These are phyloP conservation scores for Orbilia oligospora DNA, from an alignment of 2,329 filamentous ascomycete genomes.

Conservation along the genomic window DNA sequence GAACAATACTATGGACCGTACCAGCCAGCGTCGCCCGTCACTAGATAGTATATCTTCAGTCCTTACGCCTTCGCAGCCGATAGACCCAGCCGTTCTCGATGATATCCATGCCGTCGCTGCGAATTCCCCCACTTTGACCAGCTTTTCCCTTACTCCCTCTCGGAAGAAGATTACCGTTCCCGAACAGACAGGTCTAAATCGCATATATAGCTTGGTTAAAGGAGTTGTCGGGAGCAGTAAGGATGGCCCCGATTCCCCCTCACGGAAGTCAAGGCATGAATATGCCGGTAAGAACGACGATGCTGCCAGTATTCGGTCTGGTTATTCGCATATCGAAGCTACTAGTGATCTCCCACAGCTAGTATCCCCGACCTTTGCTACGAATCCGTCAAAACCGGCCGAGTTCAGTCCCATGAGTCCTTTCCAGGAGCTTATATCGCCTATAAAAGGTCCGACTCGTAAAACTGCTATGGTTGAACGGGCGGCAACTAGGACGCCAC, in stretches of 20 bases:
- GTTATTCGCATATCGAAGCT: constrained; percentile 57
- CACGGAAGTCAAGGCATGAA: constrained; percentile 41
- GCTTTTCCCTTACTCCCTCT: constrained; percentile 53
- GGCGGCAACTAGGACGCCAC: constrained; percentile 39
- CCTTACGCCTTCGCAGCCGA: constrained; percentile 42
- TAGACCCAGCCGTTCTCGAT: constrained; percentile 57
- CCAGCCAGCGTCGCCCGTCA: constrained; percentile 48
- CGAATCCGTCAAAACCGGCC: constrained; percentile 16
- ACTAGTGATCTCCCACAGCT: constrained; percentile 42
- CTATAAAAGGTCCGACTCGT: constrained; percentile 54
- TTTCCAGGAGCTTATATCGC: constrained; percentile 56
- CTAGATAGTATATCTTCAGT: constrained; percentile 55
- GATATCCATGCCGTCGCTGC: constrained; percentile 56
- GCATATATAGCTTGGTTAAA: constrained; percentile 57
- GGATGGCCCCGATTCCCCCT: constrained; percentile 38
- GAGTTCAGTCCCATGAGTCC: constrained; percentile 53
- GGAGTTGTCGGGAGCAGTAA: constrained; percentile 52
- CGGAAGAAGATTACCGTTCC: constrained; percentile 44
- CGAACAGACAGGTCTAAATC: constrained; percentile 55
- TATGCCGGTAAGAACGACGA: constrained; percentile 49
- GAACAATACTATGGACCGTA: constrained; percentile 48
- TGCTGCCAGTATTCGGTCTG: constrained; percentile 53
- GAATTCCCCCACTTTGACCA: constrained; percentile 47
- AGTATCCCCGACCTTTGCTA: constrained; percentile 35
- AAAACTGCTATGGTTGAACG: constrained; percentile 38